Evolutionary conservation across 306 rosid species (phyloP), one percentile per base, ranked within the genome.

Genomic region (Trifolium subterraneum): DNA sequence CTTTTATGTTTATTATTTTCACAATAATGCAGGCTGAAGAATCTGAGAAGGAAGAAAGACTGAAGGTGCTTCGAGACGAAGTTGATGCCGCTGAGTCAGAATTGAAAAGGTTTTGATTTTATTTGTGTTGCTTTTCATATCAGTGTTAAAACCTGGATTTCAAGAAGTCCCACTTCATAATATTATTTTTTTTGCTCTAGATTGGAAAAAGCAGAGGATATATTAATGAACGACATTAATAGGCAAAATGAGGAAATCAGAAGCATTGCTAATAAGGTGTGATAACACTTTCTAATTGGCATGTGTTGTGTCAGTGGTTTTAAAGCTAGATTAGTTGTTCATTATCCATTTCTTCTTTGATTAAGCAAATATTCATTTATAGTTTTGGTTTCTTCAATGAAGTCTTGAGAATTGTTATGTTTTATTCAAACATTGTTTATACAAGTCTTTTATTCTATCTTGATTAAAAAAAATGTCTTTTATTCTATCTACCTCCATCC

Each of bases 21-120:
- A 29, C 59, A 68, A 60, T 77, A 62, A 70, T 86, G 77, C 81
- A 93, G 98, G 96, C 85, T 29, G 96, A 90, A 84, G 88, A 85
- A 78, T 91, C 84, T 81, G 87, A 80, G 79, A 19, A 75, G 74
- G 88, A 79, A 82, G 87, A 90, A 77, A 89, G 73, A 84, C 58
- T 90, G 73, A 86, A 84, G 81, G 82, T 33, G 76, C 92, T 90
- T 39, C 80, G 64, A 72, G 50, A 41, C 45, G 97, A 86, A 74
- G 76, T 86, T 81, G 77, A 79, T 58, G 81, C 68, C 31, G 84
- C 90, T 73, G 83, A 90, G 14, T 76, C 61, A 65, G 74, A 75
- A 31, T 38, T 91, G 62, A 19, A 66, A 64, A 85, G 94, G 97
- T 93, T 66, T 48, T 27, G 7, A 54, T 45, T 48, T 73, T 68